Evolutionary conservation across 768 basidiomycete species (phyloP).

Genomic region (Mycena rebaudengoi): DNA sequence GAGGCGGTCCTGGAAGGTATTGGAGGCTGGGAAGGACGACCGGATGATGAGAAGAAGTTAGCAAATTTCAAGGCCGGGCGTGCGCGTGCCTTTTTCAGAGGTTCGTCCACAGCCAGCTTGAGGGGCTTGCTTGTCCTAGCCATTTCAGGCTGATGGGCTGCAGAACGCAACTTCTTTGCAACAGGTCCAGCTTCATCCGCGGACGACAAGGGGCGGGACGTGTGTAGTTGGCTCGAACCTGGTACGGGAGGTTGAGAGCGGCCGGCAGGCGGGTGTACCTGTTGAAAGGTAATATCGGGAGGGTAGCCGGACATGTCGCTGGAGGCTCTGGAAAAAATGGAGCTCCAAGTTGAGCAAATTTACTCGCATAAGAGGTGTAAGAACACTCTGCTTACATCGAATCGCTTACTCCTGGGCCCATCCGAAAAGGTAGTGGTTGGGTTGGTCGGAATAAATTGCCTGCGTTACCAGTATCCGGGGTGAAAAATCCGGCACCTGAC

Average conservation of each 20-base stretch:
- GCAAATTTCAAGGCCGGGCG: conserved; percentile 87
- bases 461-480: conserved; percentile 68
- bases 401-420: conserved; percentile 67
- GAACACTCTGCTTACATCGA: conserved; percentile 57
- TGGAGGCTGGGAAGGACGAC: conserved; percentile 80
- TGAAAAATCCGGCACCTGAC: conserved; percentile 81
- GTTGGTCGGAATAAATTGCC: conserved; percentile 63
- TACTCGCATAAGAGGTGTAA: conserved; percentile 29
- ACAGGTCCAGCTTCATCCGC: conserved; percentile 85
- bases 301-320: conserved; percentile 64
- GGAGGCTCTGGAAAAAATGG: conserved; percentile 51
- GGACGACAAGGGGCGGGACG: conserved; percentile 78
- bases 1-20: conserved; percentile 67
- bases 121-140: conserved; percentile 63
- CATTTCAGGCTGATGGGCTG: conserved; percentile 60
- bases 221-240: conserved; percentile 55
- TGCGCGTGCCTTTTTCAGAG: conserved; percentile 90
- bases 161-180: conserved; percentile 77
- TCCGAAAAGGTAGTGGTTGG: conserved; percentile 65
- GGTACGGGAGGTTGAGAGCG: conserved; percentile 49
- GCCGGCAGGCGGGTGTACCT: conserved; percentile 56
- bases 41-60: conserved; percentile 89
- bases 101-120: conserved; percentile 73
- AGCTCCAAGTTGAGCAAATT: not conserved
- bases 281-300: conserved; percentile 66